Conservation (phyloP, 225 moss, liverwort and hornwort species). For the Asterella californica region DNA sequence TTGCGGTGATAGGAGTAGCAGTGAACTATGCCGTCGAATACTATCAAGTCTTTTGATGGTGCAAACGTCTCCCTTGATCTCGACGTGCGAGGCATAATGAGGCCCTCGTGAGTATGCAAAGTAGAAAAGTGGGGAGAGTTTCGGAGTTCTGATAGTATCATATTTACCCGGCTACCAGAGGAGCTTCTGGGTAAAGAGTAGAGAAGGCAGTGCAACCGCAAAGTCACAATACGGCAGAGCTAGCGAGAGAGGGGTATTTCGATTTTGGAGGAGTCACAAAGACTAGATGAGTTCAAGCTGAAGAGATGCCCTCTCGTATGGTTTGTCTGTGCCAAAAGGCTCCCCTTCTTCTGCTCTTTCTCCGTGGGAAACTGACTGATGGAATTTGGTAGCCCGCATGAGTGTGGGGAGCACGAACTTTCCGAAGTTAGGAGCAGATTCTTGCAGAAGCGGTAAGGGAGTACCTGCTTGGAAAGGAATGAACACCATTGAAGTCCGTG, state of each 20-base stretch:
- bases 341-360: background rate
- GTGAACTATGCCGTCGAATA: slow-evolving; percentile 22
- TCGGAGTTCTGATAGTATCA: background rate
- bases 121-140: background rate
- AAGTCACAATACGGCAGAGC: background rate
- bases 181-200: background rate
- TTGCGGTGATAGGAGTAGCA: slow-evolving; percentile 32
- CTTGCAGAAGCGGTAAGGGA: background rate
- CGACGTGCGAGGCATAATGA: background rate
- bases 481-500: no score
- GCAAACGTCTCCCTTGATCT: background rate
- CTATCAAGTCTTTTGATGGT: slow-evolving; percentile 4
- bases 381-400: background rate
- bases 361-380: background rate
- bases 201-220: background rate
- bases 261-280: no score
- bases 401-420: no score
- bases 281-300: no score
- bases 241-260: no score
- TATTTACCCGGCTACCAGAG: background rate
- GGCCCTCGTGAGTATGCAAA: background rate
- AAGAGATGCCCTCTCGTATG: no score
- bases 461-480: background rate
- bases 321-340: no score
- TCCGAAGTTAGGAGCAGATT: no score